Conservation (phyloP, 2,329 filamentous ascomycete species). For the Phialophora expanda region DNA sequence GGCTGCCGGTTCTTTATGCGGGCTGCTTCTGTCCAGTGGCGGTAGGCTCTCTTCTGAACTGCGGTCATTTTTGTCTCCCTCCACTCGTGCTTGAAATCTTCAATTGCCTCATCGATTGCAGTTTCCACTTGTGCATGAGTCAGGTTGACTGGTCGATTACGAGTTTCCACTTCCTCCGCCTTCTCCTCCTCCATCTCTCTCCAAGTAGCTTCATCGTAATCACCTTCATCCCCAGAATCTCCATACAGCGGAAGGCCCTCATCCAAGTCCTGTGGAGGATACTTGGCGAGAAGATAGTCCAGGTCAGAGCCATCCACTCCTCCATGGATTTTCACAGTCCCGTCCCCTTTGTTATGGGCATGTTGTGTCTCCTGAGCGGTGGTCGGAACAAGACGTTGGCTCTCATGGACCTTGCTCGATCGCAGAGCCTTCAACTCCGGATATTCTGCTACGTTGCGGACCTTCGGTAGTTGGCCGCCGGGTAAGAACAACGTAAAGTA, state of each 20-base stretch:
- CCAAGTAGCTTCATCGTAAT: conserved; percentile 65
- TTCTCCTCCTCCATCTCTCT: conserved; percentile 66
- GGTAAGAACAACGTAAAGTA: conserved; percentile 32
- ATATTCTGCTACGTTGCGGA: conserved; percentile 26
- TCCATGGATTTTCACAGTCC: background rate
- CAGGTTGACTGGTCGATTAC: conserved; percentile 37
- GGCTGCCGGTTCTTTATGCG: conserved; percentile 46
- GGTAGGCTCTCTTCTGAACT: conserved; percentile 62
- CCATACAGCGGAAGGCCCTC: conserved; percentile 59
- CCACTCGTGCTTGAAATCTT: conserved; percentile 62
- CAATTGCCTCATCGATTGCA: conserved; percentile 62
- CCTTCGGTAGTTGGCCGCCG: conserved; percentile 15
- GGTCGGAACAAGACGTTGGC: background rate
- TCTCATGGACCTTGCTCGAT: background rate
- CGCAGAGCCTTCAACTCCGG: conserved; percentile 21
- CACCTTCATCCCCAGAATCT: conserved; percentile 59
- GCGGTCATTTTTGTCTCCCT: conserved; percentile 61
- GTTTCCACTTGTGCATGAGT: conserved; percentile 54
- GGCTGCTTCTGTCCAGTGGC: conserved; percentile 65
- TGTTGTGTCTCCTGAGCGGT: background rate
- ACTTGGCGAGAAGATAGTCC: conserved; percentile 50
- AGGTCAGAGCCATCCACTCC: conserved; percentile 35
- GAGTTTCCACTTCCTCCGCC: conserved; percentile 54
- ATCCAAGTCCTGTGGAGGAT: conserved; percentile 47
- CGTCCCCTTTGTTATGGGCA: background rate